phyloP scores from a whole-genome alignment of 148 eudicot species.

The Camellia granthamiana region DNA sequence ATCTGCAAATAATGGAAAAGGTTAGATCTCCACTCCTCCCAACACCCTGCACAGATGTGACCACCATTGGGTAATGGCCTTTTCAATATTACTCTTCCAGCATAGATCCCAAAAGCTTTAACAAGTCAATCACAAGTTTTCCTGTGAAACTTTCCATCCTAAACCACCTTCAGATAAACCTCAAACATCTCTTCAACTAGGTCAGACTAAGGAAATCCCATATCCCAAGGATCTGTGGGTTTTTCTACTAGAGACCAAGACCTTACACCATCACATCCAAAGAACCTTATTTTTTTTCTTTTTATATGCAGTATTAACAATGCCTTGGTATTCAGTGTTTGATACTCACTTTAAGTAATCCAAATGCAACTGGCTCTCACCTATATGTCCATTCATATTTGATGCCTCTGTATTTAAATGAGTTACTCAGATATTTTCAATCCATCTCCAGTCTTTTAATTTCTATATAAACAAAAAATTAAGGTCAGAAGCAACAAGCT shows the following conservation, averaged over 20 bases:
- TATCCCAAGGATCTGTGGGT: neutral
- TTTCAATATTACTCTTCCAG: neutral
- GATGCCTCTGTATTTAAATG: neutral
- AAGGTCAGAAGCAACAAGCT: constrained; percentile 6
- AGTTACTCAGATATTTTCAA: neutral
- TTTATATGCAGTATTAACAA: neutral
- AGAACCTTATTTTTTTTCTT: neutral
- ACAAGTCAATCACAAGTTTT: neutral
- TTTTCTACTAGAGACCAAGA: neutral
- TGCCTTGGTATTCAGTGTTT: neutral
- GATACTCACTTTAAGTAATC: neutral
- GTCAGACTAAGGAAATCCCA: neutral
- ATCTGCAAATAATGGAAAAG: neutral
- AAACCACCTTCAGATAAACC: neutral
- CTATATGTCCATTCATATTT: neutral
- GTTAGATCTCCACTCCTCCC: too few relatives aligned
- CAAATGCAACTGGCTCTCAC: neutral
- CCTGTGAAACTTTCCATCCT: neutral
- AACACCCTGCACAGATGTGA: neutral
- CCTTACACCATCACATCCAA: neutral
- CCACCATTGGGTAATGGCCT: neutral
- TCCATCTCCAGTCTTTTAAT: neutral
- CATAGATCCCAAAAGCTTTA: neutral
- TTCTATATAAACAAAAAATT: neutral
- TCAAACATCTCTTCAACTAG: neutral